Percentiles rank a stretch among this genome's conserved stretches.
These are phyloP conservation scores for Leccinum rimulosum DNA, from an alignment of 768 basidiomycete genomes.

Conservation along the genomic window DNA sequence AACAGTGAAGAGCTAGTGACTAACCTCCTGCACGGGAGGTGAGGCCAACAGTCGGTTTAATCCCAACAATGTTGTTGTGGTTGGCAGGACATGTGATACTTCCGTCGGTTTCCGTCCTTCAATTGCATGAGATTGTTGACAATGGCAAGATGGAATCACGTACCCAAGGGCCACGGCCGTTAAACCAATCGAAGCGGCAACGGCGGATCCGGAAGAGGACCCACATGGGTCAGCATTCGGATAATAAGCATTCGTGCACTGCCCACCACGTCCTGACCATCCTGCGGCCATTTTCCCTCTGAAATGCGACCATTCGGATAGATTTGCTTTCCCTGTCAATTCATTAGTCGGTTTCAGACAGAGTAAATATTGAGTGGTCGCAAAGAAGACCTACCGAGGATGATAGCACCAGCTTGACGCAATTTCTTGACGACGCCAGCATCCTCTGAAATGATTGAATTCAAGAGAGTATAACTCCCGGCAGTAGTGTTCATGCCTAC, in stretches of 20 bases:
- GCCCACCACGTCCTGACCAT: slow-evolving; percentile 56
- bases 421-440: slow-evolving; percentile 33
- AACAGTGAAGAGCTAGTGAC: background rate
- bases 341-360: background rate
- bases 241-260: slow-evolving; percentile 49
- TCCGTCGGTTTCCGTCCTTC: slow-evolving; percentile 48
- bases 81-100: slow-evolving; percentile 53
- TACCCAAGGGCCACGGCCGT: slow-evolving; percentile 43
- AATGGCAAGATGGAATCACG: background rate
- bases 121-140: background rate
- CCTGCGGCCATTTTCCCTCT: slow-evolving; percentile 45
- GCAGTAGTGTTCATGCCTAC: slow-evolving; percentile 42
- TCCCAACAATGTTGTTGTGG: slow-evolving; percentile 56
- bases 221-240: slow-evolving; percentile 54
- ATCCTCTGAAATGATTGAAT: slow-evolving; percentile 34
- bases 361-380: too few species aligned
- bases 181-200: slow-evolving; percentile 51
- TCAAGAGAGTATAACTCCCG: slow-evolving; percentile 37
- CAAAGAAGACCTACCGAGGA: slow-evolving; percentile 25
- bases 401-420: slow-evolving; percentile 34
- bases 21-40: slow-evolving; percentile 59
- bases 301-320: slow-evolving; percentile 54
- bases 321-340: slow-evolving; percentile 48
- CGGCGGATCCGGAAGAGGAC: slow-evolving; percentile 58
- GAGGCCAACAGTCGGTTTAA: slow-evolving; percentile 59